Evolutionary conservation across 2,329 filamentous ascomycete genomes (phyloP), one percentile per base, ranked within the genome.

Genomic region (Trichoderma sp.): DNA sequence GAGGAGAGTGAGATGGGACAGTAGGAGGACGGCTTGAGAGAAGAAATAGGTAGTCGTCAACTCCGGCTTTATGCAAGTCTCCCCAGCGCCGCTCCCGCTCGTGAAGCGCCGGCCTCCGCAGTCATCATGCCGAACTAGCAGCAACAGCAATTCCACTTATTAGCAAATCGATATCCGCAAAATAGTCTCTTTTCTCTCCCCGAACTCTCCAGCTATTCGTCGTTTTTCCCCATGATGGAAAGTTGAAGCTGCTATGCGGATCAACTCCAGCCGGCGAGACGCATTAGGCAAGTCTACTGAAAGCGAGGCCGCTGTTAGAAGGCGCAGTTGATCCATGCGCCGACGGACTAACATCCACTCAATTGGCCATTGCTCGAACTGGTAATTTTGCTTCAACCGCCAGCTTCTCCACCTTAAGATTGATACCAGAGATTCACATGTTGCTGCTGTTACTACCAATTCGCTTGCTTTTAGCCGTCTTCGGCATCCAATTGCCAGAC

Each of bases 131-230:
- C 57, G 50, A 14, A n/a, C 52, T 52, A 57, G 55, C 15, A 58
- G 21, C 19, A 39, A 28, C 34, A 14, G 0, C 12, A 39, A 39
- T 39, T 5, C 34, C 34, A 59, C 55, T 64, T 52, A 59, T 64
- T 64, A 59, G 55, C 62, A 64, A 39, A 64, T 59, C 34, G 28
- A 64, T 55, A 63, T 54, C 43, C 52, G 50, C 50, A 55, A 54
- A 54, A 55, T 55, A n/a, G 19, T 63, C 26, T 7, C 44, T 21
- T 62, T 5, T 5, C 26, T 24, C 7, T 63, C 5, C 54, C 48
- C 24, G 7, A 47, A 15, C 17, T 62, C 24, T 26, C 12, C 15
- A 54, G 50, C 50, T 26, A 1, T 47, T 26, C 26, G 4, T 48
- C 43, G 47, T 39, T 39, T 47, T 14, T 55, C 39, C 47, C 15